Evolutionary conservation across 2,329 filamentous ascomycete genomes (phyloP).

Genomic region (Aspergillus sp.): DNA sequence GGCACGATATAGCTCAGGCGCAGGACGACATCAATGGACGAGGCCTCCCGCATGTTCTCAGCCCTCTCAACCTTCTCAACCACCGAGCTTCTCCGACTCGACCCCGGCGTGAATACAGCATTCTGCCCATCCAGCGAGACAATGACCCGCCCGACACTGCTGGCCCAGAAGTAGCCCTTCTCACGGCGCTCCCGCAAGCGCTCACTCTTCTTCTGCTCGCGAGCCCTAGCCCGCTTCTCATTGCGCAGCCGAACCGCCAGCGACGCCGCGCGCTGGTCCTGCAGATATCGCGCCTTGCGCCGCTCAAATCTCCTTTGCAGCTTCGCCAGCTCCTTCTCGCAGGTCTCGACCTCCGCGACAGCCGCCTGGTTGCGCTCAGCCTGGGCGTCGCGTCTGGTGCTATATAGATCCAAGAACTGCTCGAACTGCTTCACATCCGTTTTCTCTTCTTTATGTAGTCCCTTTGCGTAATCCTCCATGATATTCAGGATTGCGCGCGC

Average conservation of each 20-base stretch:
- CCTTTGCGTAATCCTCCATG: conserved; percentile 37
- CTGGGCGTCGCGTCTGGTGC: conserved; percentile 27
- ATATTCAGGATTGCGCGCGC: conserved; percentile 25
- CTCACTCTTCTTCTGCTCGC: conserved; percentile 1
- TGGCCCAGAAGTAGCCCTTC: conserved; percentile 36
- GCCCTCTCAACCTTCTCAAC: background rate
- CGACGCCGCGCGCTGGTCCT: conserved; percentile 24
- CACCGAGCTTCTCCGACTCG: conserved; percentile 18
- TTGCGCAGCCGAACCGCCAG: conserved; percentile 18
- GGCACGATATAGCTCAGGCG: conserved; percentile 61
- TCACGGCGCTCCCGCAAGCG: conserved; percentile 30
- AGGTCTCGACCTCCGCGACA: conserved; percentile 21
- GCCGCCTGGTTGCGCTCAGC: conserved; percentile 25
- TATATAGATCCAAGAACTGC: conserved; percentile 37
- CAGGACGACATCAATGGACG: conserved; percentile 31
- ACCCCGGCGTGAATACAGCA: background rate
- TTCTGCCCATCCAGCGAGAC: conserved; percentile 35
- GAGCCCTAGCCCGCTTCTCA: conserved; percentile 25
- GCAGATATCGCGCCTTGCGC: conserved; percentile 18
- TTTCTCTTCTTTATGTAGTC: conserved; percentile 29
- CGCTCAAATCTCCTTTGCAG: background rate
- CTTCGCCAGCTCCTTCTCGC: conserved; percentile 26
- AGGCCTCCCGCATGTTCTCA: conserved; percentile 15
- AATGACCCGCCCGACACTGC: conserved; percentile 33
- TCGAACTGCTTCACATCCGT: conserved; percentile 31